Percentiles rank a stretch among this genome's conserved stretches.
These are phyloP conservation scores for Rutidosis leptorrhynchoides DNA, from an alignment of 129 eudicot genomes.

Conservation along the genomic window DNA sequence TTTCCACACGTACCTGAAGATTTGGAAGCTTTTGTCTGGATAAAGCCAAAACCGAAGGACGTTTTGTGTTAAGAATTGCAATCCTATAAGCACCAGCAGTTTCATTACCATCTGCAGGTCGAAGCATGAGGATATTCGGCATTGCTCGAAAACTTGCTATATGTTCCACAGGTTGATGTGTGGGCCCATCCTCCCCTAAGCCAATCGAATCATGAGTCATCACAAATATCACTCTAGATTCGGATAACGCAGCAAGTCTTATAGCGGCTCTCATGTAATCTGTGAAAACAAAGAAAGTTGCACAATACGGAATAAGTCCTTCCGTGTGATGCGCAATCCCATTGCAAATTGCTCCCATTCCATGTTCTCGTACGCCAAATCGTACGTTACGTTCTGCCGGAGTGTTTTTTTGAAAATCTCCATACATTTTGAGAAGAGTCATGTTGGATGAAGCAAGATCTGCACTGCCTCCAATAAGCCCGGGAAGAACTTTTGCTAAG, in stretches of 20 bases:
- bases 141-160: constrained; percentile 69
- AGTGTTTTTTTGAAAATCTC: constrained; percentile 52
- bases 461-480: constrained; percentile 65
- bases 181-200: constrained; percentile 63
- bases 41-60: constrained; percentile 59
- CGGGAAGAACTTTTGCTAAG: constrained; percentile 52
- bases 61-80: constrained; percentile 40
- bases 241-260: constrained; percentile 49
- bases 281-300: constrained; percentile 68
- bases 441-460: constrained; percentile 69
- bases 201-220: constrained; percentile 69
- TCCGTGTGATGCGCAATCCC: constrained; percentile 59
- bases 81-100: constrained; percentile 60
- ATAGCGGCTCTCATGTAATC: constrained; percentile 67
- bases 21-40: constrained; percentile 59
- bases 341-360: constrained; percentile 63
- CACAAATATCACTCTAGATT: constrained; percentile 49
- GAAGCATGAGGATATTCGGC: constrained; percentile 63
- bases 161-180: constrained; percentile 68
- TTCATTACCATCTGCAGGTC: constrained; percentile 72
- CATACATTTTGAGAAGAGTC: constrained; percentile 55
- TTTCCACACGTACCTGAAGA: constrained; percentile 11
- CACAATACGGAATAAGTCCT: constrained; percentile 60
- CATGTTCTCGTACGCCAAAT: constrained; percentile 62
- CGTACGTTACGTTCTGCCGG: constrained; percentile 54